Conservation (phyloP, 192 early-diverging fungal species). For the Coemansia sp. region DNA sequence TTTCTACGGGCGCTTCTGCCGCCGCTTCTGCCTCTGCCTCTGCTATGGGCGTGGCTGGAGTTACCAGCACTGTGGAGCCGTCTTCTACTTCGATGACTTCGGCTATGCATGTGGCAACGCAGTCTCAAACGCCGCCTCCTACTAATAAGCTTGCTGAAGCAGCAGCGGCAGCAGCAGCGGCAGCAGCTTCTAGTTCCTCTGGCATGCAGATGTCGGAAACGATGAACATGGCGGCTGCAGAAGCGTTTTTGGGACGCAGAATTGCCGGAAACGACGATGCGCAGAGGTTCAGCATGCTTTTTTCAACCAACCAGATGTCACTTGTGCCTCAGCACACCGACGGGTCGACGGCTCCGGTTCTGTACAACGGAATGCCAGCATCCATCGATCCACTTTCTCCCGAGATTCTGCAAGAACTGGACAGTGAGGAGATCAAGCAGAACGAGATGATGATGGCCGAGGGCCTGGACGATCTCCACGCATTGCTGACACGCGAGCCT, state of each 20-base stretch:
- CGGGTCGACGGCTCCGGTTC: not conserved
- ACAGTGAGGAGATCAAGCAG: constrained; percentile 42
- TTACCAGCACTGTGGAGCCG: not conserved
- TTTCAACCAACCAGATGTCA: not conserved
- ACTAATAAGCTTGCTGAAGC: not conserved
- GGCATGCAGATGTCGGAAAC: not conserved
- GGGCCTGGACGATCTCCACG: constrained; percentile 12
- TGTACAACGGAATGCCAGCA: not conserved
- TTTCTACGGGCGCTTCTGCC: not conserved
- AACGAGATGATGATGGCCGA: constrained; percentile 50
- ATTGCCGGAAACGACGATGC: not conserved
- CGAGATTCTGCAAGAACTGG: constrained; percentile 25
- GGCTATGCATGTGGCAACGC: not conserved
- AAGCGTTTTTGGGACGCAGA: constrained; percentile 13
- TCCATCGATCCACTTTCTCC: constrained; percentile 10
- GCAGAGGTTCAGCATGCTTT: not conserved
- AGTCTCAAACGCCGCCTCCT: not conserved
- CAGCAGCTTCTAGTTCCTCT: not conserved
- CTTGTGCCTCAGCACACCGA: constrained; percentile 3
- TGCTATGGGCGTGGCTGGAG: not conserved
- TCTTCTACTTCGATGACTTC: not conserved
- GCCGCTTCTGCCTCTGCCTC: not conserved
- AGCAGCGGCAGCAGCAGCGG: not conserved
- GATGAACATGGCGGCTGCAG: constrained; percentile 1
- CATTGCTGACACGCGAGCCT: constrained; percentile 1